phyloP scores from a whole-genome alignment of 768 basidiomycete species.

The Russula virescens region DNA sequence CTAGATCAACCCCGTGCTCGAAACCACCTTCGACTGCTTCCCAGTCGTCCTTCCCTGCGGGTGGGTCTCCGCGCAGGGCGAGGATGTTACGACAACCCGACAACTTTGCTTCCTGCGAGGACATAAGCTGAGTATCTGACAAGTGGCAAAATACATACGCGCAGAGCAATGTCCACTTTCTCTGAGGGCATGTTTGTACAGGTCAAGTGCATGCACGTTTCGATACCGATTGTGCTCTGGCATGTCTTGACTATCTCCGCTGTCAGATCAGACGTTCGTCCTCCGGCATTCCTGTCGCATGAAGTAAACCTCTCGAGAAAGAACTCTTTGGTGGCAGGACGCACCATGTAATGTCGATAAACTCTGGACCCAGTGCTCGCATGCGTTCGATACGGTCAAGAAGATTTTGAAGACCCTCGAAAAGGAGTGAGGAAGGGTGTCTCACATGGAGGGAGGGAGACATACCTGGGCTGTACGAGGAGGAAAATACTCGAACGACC shows the following conservation, averaged over 20 bases:
- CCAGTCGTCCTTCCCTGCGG: slow-evolving; percentile 85
- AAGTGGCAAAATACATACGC: slow-evolving; percentile 41
- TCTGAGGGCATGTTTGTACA: slow-evolving; percentile 98
- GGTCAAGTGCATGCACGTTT: slow-evolving; percentile 98
- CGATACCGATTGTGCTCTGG: slow-evolving; percentile 86
- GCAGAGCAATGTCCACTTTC: slow-evolving; percentile 88
- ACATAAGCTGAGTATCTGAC: slow-evolving; percentile 9
- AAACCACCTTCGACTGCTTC: slow-evolving; percentile 89
- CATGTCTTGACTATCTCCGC: slow-evolving; percentile 93
- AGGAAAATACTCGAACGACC: slow-evolving; percentile 99
- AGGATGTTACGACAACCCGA: slow-evolving; percentile 90
- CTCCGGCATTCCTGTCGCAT: slow-evolving; percentile 82
- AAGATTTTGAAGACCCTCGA: slow-evolving; percentile 87
- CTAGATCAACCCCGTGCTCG: slow-evolving; percentile 85
- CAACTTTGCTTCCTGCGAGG: slow-evolving; percentile 72
- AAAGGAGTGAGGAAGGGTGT: slow-evolving; percentile 11
- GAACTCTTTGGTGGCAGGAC: slow-evolving; percentile 14
- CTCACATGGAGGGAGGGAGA: slow-evolving; percentile 7
- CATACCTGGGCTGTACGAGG: slow-evolving; percentile 88
- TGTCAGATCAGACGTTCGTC: slow-evolving; percentile 90
- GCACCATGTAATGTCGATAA: slow-evolving; percentile 96
- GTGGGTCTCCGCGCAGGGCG: slow-evolving; percentile 90
- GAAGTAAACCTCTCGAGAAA: slow-evolving; percentile 8
- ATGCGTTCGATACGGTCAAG: slow-evolving; percentile 98
- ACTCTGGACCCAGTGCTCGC: slow-evolving; percentile 91